These are phyloP conservation scores for Smallanthus sonchifolius DNA, from an alignment of 129 eudicot genomes.

Conservation along the genomic window DNA sequence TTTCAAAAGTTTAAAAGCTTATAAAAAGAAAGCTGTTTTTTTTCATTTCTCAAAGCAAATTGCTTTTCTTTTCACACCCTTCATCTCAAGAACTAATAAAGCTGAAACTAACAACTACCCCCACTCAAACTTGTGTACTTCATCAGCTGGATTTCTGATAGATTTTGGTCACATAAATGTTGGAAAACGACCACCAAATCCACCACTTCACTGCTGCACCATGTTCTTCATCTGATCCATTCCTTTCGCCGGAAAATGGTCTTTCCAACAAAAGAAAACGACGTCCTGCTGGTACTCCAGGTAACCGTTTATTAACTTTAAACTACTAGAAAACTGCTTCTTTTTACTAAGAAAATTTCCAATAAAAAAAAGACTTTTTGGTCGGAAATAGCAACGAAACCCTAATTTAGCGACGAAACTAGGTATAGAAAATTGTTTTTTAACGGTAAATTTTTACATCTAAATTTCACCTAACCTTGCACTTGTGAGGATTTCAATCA, in stretches of 20 bases:
- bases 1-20: slow-evolving; percentile 50
- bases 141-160: not conserved
- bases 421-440: no score
- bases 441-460: no score
- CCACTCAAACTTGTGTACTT: slow-evolving; percentile 29
- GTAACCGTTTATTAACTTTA: slow-evolving; percentile 7
- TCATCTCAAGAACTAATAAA: slow-evolving; percentile 33
- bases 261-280: slow-evolving; percentile 50
- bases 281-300: slow-evolving; percentile 84
- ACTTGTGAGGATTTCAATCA: no score
- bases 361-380: no score
- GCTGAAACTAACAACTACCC: slow-evolving; percentile 40
- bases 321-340: no score
- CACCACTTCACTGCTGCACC: slow-evolving; percentile 23
- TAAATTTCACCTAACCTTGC: no score
- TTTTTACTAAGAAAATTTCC: no score
- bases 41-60: slow-evolving; percentile 38
- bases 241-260: slow-evolving; percentile 46
- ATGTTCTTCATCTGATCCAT: slow-evolving; percentile 55
- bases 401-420: no score
- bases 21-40: slow-evolving; percentile 53
- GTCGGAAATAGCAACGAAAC: no score
- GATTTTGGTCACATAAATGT: slow-evolving; percentile 34
- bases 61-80: slow-evolving; percentile 20
- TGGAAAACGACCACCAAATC: slow-evolving; percentile 29